Conservation (phyloP, 2,329 filamentous ascomycete species). For the Nemania sp. region DNA sequence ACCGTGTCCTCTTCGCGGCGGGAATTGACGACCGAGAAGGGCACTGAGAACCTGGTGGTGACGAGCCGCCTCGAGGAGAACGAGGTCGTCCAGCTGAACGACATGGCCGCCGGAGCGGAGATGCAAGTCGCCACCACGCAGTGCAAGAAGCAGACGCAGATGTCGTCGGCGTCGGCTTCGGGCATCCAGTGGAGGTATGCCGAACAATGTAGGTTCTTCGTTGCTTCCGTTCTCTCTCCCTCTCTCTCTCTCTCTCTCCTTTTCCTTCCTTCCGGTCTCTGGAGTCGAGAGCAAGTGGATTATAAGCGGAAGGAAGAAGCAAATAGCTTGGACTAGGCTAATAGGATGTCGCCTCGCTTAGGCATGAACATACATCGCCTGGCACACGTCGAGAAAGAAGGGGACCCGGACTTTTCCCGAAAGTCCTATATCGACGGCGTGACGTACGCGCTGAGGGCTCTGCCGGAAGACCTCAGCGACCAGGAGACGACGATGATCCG, state of each 20-base stretch:
- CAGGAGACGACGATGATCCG: slow-evolving; percentile 59
- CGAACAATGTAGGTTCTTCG: slow-evolving; percentile 32
- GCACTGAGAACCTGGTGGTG: slow-evolving; percentile 21
- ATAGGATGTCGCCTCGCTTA: slow-evolving; percentile 8
- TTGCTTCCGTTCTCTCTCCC: too few relatives aligned
- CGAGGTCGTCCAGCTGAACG: slow-evolving; percentile 1
- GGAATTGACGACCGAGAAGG: slow-evolving; percentile 5
- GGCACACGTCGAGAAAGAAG: slow-evolving; percentile 45
- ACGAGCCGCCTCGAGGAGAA: slow-evolving; percentile 24
- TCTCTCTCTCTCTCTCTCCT: too few relatives aligned
- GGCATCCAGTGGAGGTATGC: slow-evolving; percentile 40
- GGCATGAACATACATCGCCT: slow-evolving; percentile 34
- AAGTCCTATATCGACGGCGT: slow-evolving; percentile 68
- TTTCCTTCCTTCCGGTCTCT: neutral
- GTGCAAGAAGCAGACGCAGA: neutral
- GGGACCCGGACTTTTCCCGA: slow-evolving; percentile 55
- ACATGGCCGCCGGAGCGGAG: neutral
- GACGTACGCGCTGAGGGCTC: slow-evolving; percentile 65
- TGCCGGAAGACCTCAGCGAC: slow-evolving; percentile 60
- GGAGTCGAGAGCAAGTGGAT: neutral
- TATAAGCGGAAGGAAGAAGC: neutral
- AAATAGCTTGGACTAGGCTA: too few relatives aligned
- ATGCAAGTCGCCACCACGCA: neutral
- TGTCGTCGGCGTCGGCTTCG: neutral
- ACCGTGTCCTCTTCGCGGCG: slow-evolving; percentile 39